Conservation (phyloP, 2,329 filamentous ascomycete species). For the Tolypocladium guangdongense region DNA sequence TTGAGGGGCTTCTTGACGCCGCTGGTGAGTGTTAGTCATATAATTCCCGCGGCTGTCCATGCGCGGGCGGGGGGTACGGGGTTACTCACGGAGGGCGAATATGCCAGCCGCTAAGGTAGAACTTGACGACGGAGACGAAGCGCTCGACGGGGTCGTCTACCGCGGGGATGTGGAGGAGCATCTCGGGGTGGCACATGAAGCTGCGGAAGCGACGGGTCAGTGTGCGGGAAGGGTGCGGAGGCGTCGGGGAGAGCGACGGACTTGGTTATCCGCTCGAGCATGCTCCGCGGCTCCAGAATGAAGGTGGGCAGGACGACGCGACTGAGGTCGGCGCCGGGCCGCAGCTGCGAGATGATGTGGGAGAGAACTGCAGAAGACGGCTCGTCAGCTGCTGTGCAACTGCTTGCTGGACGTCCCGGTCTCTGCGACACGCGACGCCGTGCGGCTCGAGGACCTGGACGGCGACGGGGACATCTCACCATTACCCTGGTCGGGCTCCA, state of each 20-base stretch:
- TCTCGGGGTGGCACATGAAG: conserved; percentile 99
- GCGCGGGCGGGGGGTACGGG: background rate
- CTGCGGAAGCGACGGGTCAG: conserved; percentile 31
- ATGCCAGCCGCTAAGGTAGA: conserved; percentile 97
- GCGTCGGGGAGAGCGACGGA: conserved; percentile 31
- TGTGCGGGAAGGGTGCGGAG: conserved; percentile 3
- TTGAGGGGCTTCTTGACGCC: conserved; percentile 98
- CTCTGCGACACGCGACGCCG: conserved; percentile 4
- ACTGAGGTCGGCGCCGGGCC: conserved; percentile 89
- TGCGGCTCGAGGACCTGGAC: background rate
- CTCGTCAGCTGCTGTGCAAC: background rate
- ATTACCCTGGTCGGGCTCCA: conserved; percentile 91
- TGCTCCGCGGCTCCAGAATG: conserved; percentile 92
- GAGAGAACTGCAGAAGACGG: conserved; percentile 57
- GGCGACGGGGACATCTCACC: conserved; percentile 41
- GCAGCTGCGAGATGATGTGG: conserved; percentile 94
- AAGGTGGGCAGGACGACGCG: conserved; percentile 93
- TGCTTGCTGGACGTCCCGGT: conserved; percentile 1
- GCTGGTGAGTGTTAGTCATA: conserved; percentile 31
- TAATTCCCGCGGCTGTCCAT: background rate
- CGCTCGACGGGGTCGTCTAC: conserved; percentile 83
- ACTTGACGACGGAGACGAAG: conserved; percentile 93
- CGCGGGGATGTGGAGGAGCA: conserved; percentile 73
- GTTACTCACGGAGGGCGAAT: conserved; percentile 81
- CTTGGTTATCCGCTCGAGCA: conserved; percentile 99